Evolutionary conservation across 257 asterid species (phyloP).

Genomic region (Nicotiana benthamiana): DNA sequence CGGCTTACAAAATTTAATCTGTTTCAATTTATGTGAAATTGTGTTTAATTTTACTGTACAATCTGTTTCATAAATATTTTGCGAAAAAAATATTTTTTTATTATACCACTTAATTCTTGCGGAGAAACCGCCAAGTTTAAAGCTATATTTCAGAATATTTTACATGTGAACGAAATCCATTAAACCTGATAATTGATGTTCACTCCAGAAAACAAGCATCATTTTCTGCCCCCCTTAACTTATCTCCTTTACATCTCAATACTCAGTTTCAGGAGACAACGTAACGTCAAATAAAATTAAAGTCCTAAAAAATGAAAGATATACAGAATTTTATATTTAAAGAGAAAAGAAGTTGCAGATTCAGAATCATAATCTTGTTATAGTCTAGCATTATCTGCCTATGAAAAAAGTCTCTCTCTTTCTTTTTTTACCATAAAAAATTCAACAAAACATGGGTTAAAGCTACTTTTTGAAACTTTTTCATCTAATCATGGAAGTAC

Average conservation of each 20-base stretch:
- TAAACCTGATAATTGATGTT: background rate
- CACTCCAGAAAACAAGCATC: background rate
- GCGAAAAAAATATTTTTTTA: background rate
- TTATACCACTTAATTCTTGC: background rate
- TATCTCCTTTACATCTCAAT: background rate
- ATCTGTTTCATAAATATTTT: too few species aligned
- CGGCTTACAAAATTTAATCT: background rate
- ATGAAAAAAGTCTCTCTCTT: background rate
- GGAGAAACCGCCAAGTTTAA: background rate
- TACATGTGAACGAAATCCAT: background rate
- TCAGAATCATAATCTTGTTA: background rate
- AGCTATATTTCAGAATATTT: background rate
- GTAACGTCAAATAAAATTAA: background rate
- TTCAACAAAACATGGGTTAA: background rate
- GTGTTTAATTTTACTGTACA: too few species aligned
- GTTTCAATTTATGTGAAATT: too few species aligned
- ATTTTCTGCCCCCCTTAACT: background rate
- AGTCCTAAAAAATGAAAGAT: background rate
- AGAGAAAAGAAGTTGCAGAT: background rate
- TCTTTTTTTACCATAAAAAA: background rate
- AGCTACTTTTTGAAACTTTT: background rate
- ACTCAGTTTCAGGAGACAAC: background rate
- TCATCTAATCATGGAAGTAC: background rate
- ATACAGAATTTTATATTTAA: background rate
- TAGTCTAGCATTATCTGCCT: background rate